Conservation (phyloP, 208 protist genomes). For the Trypanosoma lewisi region DNA sequence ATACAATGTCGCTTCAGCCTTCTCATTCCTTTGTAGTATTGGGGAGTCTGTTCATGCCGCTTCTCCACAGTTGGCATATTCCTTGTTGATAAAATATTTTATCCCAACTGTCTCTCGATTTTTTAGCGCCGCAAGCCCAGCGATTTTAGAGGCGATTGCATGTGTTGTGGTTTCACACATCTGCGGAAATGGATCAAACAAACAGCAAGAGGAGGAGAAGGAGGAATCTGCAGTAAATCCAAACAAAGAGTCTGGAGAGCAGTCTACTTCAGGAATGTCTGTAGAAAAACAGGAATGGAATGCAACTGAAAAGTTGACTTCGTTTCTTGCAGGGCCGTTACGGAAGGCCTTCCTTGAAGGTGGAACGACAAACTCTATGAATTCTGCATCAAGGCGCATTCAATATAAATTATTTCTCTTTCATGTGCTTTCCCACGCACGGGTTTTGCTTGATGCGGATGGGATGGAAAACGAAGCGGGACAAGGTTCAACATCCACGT, state of each 20-base stretch:
- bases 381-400: not conserved
- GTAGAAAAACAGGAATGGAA: slow-evolving; percentile 4
- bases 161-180: slow-evolving; percentile 42
- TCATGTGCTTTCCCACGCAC: slow-evolving; percentile 23
- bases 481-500: not conserved
- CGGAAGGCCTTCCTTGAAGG: slow-evolving; percentile 12
- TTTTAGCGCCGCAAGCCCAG: slow-evolving; percentile 45
- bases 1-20: slow-evolving; percentile 44
- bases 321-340: slow-evolving; percentile 15
- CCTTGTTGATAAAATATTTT: slow-evolving; percentile 48
- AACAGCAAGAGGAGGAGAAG: not conserved
- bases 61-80: slow-evolving; percentile 20
- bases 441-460: not conserved
- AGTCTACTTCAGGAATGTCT: too few species aligned
- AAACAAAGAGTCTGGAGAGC: not conserved
- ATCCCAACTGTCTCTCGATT: slow-evolving; percentile 37
- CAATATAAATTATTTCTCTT: slow-evolving; percentile 31
- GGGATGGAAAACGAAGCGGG: not conserved
- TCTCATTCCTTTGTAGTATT: slow-evolving; percentile 49
- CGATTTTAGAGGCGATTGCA: slow-evolving; percentile 62
- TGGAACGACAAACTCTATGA: not conserved
- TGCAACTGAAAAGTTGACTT: slow-evolving; percentile 1
- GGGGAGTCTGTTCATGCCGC: slow-evolving; percentile 24
- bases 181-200: slow-evolving; percentile 10
- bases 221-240: not conserved